A percentile compares a stretch with the other conserved stretches of the same genome.
Conservation (phyloP, 495 filamentous ascomycete genomes). For the Aspergillus funiculosus region DNA sequence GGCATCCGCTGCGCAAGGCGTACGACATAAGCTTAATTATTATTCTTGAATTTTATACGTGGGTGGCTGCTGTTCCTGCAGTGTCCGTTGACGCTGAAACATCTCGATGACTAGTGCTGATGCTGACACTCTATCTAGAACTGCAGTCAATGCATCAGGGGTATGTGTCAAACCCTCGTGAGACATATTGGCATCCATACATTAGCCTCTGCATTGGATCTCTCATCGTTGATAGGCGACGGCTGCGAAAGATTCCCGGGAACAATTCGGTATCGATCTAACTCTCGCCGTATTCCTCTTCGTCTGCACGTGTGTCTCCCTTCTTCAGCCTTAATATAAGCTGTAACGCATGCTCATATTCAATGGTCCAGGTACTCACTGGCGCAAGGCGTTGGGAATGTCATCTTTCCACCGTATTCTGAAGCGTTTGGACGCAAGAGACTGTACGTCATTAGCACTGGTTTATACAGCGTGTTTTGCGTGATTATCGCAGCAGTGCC, state of each 20-base stretch:
- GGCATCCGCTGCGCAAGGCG: slow-evolving; percentile 16
- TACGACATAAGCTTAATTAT: slow-evolving; percentile 23
- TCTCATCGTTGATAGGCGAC: slow-evolving; percentile 15
- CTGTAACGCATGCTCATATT: slow-evolving; percentile 2
- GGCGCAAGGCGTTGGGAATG: slow-evolving; percentile 41
- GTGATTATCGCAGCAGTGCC: slow-evolving; percentile 30
- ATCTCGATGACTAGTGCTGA: no score
- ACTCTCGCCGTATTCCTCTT: slow-evolving; percentile 25
- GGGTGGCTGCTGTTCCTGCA: no score
- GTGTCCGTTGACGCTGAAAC: no score
- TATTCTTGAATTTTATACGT: slow-evolving; percentile 26
- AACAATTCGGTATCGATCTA: slow-evolving; percentile 17
- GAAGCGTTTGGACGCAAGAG: slow-evolving; percentile 43
- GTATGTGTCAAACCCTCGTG: slow-evolving; percentile 12
- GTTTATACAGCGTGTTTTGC: slow-evolving; percentile 33
- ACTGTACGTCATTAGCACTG: slow-evolving; percentile 37
- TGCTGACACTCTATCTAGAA: slow-evolving; percentile 19
- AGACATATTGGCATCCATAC: no score
- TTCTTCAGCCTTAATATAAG: slow-evolving; percentile 11
- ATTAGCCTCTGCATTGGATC: background rate
- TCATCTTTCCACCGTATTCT: slow-evolving; percentile 43
- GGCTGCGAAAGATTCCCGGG: slow-evolving; percentile 18
- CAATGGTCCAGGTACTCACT: slow-evolving; percentile 29
- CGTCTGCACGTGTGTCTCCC: slow-evolving; percentile 25
- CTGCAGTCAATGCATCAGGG: slow-evolving; percentile 26